Evolutionary conservation across 179 eudicot genomes (phyloP).

Genomic region (Patellifolia procumbens): DNA sequence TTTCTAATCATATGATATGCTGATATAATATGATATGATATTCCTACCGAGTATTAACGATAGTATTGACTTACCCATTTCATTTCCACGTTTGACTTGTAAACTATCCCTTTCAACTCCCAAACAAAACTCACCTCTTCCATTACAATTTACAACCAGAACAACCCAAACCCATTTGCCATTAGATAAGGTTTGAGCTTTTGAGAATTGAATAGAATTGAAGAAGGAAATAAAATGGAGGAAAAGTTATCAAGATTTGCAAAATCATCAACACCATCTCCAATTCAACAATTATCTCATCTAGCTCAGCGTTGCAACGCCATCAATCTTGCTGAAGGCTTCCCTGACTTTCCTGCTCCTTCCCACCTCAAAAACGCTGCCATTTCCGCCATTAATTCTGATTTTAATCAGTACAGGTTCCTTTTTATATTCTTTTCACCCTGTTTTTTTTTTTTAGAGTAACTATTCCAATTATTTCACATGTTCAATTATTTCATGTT

Average conservation of each 20-base stretch:
- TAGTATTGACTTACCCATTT: too few species aligned
- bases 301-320: constrained; percentile 87
- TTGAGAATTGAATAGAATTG: not conserved
- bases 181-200: not conserved
- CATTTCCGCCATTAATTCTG: constrained; percentile 79
- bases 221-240: constrained; percentile 45
- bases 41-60: too few species aligned
- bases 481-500: too few species aligned
- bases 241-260: constrained; percentile 67
- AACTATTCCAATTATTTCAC: too few species aligned
- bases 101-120: too few species aligned
- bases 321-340: constrained; percentile 93
- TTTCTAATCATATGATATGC: not conserved
- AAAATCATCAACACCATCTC: constrained; percentile 60
- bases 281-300: constrained; percentile 78
- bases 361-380: constrained; percentile 69
- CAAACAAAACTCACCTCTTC: too few species aligned
- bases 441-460: not conserved
- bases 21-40: too few species aligned
- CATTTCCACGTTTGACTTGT: not conserved
- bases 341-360: constrained; percentile 92
- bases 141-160: too few species aligned
- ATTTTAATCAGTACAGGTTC: constrained; percentile 92
- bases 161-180: too few species aligned
- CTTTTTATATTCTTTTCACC: not conserved